Conservation (phyloP, 2,329 filamentous ascomycete species). For the Cadophora sp. region DNA sequence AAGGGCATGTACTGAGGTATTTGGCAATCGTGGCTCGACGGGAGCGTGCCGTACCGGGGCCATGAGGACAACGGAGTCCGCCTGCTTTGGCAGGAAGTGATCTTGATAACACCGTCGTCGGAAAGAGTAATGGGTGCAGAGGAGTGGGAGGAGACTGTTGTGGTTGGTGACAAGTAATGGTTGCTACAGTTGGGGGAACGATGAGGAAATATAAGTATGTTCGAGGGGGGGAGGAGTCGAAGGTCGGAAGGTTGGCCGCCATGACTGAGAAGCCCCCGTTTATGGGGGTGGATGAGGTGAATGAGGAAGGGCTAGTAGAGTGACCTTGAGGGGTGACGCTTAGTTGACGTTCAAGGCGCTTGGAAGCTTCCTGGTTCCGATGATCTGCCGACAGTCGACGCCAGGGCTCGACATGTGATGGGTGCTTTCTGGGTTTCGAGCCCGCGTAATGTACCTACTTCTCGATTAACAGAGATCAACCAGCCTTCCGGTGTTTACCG, state of each 20-base stretch:
- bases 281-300: background rate
- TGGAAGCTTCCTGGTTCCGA: background rate
- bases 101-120: background rate
- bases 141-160: background rate
- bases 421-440: too few species aligned
- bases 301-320: background rate
- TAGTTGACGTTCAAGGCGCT: too few species aligned
- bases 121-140: background rate
- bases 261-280: background rate
- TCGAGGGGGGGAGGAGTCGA: background rate
- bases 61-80: background rate
- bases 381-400: background rate
- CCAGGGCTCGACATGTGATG: background rate
- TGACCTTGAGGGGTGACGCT: background rate
- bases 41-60: background rate
- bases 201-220: background rate
- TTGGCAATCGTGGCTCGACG: background rate
- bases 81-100: background rate
- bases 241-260: background rate
- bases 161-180: background rate
- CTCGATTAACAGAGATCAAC: too few species aligned
- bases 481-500: too few species aligned
- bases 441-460: too few species aligned
- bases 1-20: background rate
- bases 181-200: too few species aligned